phyloP scores from a whole-genome alignment of 2,329 filamentous ascomycete genomes.

The Pseudocercospora pini-densiflorae region DNA sequence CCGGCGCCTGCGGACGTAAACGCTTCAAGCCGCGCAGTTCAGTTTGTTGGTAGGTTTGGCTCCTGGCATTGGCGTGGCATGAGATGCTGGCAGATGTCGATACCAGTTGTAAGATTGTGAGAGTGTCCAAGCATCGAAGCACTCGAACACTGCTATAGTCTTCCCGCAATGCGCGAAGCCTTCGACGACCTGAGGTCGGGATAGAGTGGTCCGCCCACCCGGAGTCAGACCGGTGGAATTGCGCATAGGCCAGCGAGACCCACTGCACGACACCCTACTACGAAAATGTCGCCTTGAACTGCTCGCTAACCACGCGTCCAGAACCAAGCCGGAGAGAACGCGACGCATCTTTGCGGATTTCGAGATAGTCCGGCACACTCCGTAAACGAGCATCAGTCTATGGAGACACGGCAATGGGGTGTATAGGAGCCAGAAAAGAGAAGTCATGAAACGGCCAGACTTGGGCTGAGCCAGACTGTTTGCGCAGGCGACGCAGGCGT shows the following conservation, averaged over 20 bases:
- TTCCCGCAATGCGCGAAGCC: not conserved
- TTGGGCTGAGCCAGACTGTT: not conserved
- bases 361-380: not conserved
- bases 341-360: not conserved
- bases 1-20: not conserved
- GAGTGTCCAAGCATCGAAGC: no score
- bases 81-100: no score
- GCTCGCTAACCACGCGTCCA: not conserved
- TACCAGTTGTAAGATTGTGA: no score
- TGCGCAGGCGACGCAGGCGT: not conserved
- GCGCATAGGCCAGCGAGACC: not conserved
- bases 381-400: not conserved
- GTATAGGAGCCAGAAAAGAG: not conserved
- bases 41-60: not conserved
- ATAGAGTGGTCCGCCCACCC: not conserved
- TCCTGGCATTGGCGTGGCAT: no score
- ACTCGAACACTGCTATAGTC: no score
- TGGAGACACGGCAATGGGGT: constrained; percentile 1
- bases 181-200: not conserved
- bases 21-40: not conserved
- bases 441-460: not conserved
- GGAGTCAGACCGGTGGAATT: not conserved
- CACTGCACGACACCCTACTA: not conserved
- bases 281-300: not conserved
- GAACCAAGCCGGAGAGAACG: not conserved